Base-by-base conservation (phyloP, 495 filamentous ascomycete species). In the Neurospora sp. region DNA sequence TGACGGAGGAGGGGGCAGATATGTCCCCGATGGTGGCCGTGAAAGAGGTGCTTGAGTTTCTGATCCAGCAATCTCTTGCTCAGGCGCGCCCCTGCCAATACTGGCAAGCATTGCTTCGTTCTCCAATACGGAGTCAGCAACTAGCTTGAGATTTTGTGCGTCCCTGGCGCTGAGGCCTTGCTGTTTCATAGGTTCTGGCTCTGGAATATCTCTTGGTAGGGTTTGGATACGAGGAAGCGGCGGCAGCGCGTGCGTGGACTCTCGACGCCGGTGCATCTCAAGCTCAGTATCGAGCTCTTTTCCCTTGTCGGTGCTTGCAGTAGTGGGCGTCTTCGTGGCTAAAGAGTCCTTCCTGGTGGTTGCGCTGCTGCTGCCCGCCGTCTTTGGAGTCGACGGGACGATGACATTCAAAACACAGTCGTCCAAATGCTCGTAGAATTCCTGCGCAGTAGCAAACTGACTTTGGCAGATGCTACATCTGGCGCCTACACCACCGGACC, bases 361-460 rank as follows among this genome's bases (percentile, higher is more conserved):
- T 3, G 71, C 59, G 31, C 72, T 78, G 37, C 61, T 71, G 40
- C 73, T 79, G 18, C 76, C 77, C 10, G 73, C 74, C 4, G 78
- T 75, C 86, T 91, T 82, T 85, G 90, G 86, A 89, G 90, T 72
- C 86, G 93, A 83, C 76, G 97, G 94, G 74, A 98, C 96, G 69
- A 99, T 97, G 44, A 97, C 93, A 72, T 94, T 93, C 42, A 98
- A 88, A 39, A 99, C 96, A 79, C 96, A 99, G 82, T 99, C 96
- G 78, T 99, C 96, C 75, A 99, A 81, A 86, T 99, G 96, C 84
- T 99, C 96, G 80, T 98, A 98, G 82, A 98, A 98, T 76, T 98
- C 94, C 80, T 99, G 96, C 37, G 96, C 94, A 71, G 91, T 97
- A 73, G 86, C 88, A 82, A 98, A 99, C 11, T 91, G 96, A 18